Evolutionary conservation across 768 basidiomycete genomes (phyloP), one percentile per base, ranked within the genome.

Genomic region (Xerocomellus intermedius): DNA sequence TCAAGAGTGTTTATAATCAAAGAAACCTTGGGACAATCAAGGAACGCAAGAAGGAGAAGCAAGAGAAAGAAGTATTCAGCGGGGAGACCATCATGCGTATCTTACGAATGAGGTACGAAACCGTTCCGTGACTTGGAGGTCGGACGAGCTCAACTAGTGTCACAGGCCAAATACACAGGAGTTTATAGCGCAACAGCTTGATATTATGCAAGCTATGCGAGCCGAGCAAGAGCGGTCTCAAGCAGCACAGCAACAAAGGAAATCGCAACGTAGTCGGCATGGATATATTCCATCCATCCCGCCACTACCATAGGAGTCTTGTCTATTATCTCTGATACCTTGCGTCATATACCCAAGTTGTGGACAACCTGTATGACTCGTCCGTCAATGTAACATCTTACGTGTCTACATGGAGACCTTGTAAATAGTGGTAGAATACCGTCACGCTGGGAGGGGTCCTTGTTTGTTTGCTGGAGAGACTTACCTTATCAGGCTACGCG

Each of bases 11-110:
- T 19, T 91, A 93, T 60, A 78, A 85, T 13, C 94, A 96, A 64
- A 85, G 94, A 46, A 99, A 98, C 70, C 82, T 98, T 7, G 96
- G 96, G 12, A 99, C 97, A 8, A 98, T 99, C 70, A 87, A 87
- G 71, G 85, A 94, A 64, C 82, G 93, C 59, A 98, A 98, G 80
- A 85, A 85, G 70, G 92, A 96, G 76, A 82, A 85, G 67, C 79
- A 91, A 62, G 83, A 91, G 71, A 85, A 87, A 56, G 86, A 89
- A 54, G 79, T 81, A 4, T 85, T 85, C 54, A 82, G 74, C 52
- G 92, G 90, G 48, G 94, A 98, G 74, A 93, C 89, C 36, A 97
- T 98, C 55, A 83, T 99, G 78, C 79, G 94, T 54, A 95, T 99
- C 59, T 77, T 99, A 39, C 83, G 97, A 32, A 98, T 98, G 96